phyloP scores from a whole-genome alignment of 805 yeast genomes.

The Candida maesae region DNA sequence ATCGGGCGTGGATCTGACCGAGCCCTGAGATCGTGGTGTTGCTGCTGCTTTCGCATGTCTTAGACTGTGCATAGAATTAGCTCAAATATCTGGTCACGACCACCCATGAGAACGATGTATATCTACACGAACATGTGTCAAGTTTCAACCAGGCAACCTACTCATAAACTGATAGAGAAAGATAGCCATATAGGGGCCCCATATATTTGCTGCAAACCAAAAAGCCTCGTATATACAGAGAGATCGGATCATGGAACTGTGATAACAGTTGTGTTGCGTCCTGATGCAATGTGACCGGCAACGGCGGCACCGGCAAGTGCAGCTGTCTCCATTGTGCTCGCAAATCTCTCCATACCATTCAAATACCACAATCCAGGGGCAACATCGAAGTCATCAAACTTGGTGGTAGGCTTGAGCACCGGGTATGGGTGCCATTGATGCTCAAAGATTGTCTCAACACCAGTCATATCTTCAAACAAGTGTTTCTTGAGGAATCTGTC shows the following conservation, averaged over 20 bases:
- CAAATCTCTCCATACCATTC: constrained; percentile 42
- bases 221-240: no score
- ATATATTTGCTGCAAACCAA: no score
- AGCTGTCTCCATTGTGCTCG: constrained; percentile 51
- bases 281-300: constrained; percentile 38
- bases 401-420: constrained; percentile 28
- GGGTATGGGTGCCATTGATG: constrained; percentile 47
- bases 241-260: constrained; percentile 5
- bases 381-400: constrained; percentile 30
- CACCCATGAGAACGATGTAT: not conserved
- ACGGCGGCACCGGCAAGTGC: constrained; percentile 47
- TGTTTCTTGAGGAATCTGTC: constrained; percentile 15
- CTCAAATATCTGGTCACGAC: no score
- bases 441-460: constrained; percentile 26
- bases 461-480: constrained; percentile 21
- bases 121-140: no score
- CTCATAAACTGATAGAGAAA: no score
- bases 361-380: constrained; percentile 37
- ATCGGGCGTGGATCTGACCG: no score
- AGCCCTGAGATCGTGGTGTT: no score
- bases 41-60: no score
- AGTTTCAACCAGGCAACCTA: no score
- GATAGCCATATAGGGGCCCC: no score
- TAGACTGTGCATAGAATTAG: no score
- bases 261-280: constrained; percentile 24